Conservation (phyloP, 148 eudicot genomes). For the Diospyros lotus region DNA sequence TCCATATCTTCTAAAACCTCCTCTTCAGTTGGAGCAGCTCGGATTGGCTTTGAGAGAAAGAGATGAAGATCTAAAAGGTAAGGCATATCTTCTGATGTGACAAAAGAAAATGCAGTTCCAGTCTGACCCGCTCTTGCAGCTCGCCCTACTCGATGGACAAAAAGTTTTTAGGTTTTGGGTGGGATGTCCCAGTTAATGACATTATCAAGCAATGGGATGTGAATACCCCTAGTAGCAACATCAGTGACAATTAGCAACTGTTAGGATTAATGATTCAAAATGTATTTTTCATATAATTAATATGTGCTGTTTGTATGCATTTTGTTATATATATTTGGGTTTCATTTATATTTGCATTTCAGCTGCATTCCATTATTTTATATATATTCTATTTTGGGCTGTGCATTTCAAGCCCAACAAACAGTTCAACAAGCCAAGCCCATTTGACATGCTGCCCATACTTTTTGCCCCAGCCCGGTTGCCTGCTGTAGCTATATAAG, state of each 20-base stretch:
- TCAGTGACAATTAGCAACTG: slow-evolving; percentile 86
- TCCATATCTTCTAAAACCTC: slow-evolving; percentile 62
- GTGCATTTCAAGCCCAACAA: no score
- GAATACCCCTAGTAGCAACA: slow-evolving; percentile 94
- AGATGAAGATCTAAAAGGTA: slow-evolving; percentile 89
- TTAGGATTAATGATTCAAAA: no score
- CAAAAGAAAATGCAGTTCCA: slow-evolving; percentile 85
- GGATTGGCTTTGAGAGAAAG: slow-evolving; percentile 78
- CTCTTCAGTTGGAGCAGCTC: slow-evolving; percentile 88
- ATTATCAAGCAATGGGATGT: slow-evolving; percentile 94
- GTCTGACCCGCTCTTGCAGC: slow-evolving; percentile 90
- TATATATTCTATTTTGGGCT: no score
- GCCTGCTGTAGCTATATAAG: no score
- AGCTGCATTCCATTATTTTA: no score
- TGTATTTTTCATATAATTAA: no score
- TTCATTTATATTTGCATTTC: no score
- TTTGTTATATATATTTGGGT: no score
- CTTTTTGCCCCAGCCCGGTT: no score
- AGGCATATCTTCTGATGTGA: slow-evolving; percentile 77
- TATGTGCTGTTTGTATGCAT: no score
- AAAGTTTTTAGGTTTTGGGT: slow-evolving; percentile 72
- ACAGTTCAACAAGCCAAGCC: no score
- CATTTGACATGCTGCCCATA: no score
- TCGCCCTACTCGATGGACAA: slow-evolving; percentile 92
- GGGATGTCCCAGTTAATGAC: slow-evolving; percentile 90